Conservation (phyloP, 352 stramenopile species). For the Pythium insidiosum region DNA sequence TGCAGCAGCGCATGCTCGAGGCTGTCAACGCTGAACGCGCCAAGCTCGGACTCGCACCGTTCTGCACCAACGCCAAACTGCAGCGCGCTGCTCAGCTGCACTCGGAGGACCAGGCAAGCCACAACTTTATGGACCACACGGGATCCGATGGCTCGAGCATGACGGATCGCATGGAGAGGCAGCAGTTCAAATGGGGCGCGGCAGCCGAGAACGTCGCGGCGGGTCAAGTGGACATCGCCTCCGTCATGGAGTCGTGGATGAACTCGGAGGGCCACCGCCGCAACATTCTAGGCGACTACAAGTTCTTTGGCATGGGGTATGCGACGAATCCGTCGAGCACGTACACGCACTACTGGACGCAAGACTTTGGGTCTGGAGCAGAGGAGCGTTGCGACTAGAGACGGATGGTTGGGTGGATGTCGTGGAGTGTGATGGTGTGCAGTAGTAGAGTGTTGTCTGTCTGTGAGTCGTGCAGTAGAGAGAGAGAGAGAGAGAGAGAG, state of each 20-base stretch:
- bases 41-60: background rate
- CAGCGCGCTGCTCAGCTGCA: slow-evolving; percentile 20
- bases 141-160: slow-evolving; percentile 12
- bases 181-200: slow-evolving; percentile 16
- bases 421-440: background rate
- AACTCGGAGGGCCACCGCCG: slow-evolving; percentile 25
- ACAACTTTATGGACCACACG: background rate
- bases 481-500: no score
- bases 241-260: slow-evolving; percentile 44
- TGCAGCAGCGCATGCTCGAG: background rate
- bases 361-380: background rate
- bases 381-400: background rate
- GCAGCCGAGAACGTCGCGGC: slow-evolving; percentile 43
- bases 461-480: no score
- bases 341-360: slow-evolving; percentile 48
- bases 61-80: background rate
- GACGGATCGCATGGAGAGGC: slow-evolving; percentile 16
- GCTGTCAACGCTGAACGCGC: background rate
- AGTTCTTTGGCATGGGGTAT: slow-evolving; percentile 20
- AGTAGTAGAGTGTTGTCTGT: no score
- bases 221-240: slow-evolving; percentile 24
- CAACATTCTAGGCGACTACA: slow-evolving; percentile 24
- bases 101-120: slow-evolving; percentile 29
- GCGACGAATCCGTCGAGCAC: slow-evolving; percentile 19
- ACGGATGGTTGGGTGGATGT: background rate